A percentile compares a stretch with the other conserved stretches of the same genome.
Evolutionary conservation across 78 protist genomes (phyloP).

Genomic region (Cavenderia fasciculata): DNA sequence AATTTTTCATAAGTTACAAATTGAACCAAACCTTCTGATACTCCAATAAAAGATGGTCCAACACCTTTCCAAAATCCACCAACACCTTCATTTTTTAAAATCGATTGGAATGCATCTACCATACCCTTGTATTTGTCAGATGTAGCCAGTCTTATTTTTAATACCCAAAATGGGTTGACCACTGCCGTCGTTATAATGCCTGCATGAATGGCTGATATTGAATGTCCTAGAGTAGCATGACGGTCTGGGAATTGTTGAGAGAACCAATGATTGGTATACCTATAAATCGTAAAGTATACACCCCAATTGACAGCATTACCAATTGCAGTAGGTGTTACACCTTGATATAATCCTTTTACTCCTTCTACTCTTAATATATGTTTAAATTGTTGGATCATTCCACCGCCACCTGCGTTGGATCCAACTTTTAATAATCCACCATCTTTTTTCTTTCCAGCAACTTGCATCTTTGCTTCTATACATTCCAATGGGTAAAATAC

Average conservation of each 20-base stretch:
- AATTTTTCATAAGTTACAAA: conserved; percentile 68
- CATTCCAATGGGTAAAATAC: conserved; percentile 61
- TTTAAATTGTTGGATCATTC: too few species aligned
- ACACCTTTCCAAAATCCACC: conserved; percentile 73
- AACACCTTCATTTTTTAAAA: conserved; percentile 42
- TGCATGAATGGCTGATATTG: conserved; percentile 4
- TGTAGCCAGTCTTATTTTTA: conserved; percentile 61
- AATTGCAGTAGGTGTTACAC: conserved; percentile 45
- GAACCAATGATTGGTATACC: conserved; percentile 59
- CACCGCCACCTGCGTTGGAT: too few species aligned
- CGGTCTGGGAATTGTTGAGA: background rate
- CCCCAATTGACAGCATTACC: conserved; percentile 80
- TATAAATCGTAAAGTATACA: conserved; percentile 44
- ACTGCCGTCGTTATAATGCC: conserved; percentile 37
- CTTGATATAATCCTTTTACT: conserved; percentile 44
- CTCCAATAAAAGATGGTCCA: conserved; percentile 63
- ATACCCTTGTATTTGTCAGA: conserved; percentile 33
- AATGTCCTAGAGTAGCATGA: background rate
- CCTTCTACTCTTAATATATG: conserved; percentile 32
- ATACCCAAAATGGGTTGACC: conserved; percentile 76
- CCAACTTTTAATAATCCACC: background rate
- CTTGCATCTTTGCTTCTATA: conserved; percentile 67
- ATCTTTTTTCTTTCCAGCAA: background rate
- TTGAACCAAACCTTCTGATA: conserved; percentile 74
- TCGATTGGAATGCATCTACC: conserved; percentile 15